These are phyloP conservation scores for Penicillium pulvis DNA, from an alignment of 495 filamentous ascomycete species.

Conservation along the genomic window DNA sequence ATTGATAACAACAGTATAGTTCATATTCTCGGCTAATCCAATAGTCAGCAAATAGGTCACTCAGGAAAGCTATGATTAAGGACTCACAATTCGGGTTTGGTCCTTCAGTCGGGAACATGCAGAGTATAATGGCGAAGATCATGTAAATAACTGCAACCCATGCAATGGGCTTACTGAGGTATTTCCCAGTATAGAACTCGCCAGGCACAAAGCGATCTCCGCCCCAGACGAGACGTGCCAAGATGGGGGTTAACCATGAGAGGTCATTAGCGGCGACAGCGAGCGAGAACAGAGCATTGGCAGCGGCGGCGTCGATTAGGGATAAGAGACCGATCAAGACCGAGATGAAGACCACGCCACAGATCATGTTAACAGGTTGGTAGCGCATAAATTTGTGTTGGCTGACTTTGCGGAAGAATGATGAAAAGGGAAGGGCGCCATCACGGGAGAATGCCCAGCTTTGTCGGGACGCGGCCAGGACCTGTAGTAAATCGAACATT, in stretches of 20 bases:
- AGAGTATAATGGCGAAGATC: slow-evolving; percentile 51
- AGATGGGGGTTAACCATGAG: slow-evolving; percentile 65
- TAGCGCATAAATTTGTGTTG: slow-evolving; percentile 50
- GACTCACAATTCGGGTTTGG: slow-evolving; percentile 46
- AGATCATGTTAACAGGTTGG: slow-evolving; percentile 63
- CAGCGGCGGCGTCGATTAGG: slow-evolving; percentile 59
- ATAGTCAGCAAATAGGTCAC: slow-evolving; percentile 9
- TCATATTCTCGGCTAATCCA: slow-evolving; percentile 54
- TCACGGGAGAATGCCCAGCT: slow-evolving; percentile 65
- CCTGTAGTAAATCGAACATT: slow-evolving; percentile 17
- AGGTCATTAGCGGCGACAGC: slow-evolving; percentile 63
- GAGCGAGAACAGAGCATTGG: slow-evolving; percentile 63
- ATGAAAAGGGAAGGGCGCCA: slow-evolving; percentile 61
- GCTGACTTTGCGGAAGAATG: slow-evolving; percentile 60
- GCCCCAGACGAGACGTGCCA: slow-evolving; percentile 65
- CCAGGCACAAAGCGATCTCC: slow-evolving; percentile 63
- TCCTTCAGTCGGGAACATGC: slow-evolving; percentile 57
- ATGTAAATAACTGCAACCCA: slow-evolving; percentile 56
- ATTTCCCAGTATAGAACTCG: slow-evolving; percentile 59
- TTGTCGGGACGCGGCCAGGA: slow-evolving; percentile 60
- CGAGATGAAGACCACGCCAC: slow-evolving; percentile 56
- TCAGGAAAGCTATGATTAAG: not conserved
- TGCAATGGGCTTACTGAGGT: slow-evolving; percentile 52
- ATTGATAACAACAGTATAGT: slow-evolving; percentile 68
- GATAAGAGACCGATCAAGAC: slow-evolving; percentile 60